A percentile compares a stretch with the other conserved stretches of the same genome.
Evolutionary conservation across 495 filamentous ascomycete species (phyloP).

Genomic region (Penicillium pulvis): DNA sequence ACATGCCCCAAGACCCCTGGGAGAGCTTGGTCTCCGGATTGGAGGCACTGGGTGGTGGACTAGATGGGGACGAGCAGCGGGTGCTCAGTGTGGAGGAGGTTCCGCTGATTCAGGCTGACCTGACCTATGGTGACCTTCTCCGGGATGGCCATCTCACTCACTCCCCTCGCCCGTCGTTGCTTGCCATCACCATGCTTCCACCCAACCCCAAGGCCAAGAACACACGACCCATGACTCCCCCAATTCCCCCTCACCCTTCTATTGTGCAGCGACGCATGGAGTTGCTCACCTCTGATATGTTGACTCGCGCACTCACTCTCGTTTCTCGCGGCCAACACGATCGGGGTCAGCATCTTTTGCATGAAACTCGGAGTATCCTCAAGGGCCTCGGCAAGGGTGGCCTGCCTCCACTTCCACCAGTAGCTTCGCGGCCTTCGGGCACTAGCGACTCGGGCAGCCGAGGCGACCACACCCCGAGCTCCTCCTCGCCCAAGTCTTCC

Average conservation of each 20-base stretch:
- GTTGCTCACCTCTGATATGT: constrained; percentile 96
- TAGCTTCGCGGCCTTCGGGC: constrained; percentile 31
- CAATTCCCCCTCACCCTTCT: constrained; percentile 92
- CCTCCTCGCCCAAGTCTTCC: constrained; percentile 44
- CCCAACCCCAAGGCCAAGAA: constrained; percentile 61
- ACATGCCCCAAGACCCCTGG: constrained; percentile 91
- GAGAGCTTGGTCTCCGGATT: constrained; percentile 94
- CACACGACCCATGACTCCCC: constrained; percentile 68
- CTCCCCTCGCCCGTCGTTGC: constrained; percentile 81
- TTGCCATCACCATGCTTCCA: constrained; percentile 99
- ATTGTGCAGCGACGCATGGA: constrained; percentile 99
- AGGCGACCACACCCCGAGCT: constrained; percentile 38
- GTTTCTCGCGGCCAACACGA: constrained; percentile 92
- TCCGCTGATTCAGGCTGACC: constrained; percentile 91
- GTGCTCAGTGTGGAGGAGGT: constrained; percentile 90
- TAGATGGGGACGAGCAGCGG: constrained; percentile 85
- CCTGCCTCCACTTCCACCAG: constrained; percentile 82
- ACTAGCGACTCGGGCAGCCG: constrained; percentile 42
- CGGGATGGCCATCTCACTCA: constrained; percentile 88
- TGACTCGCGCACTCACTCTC: constrained; percentile 87
- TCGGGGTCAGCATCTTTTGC: constrained; percentile 85
- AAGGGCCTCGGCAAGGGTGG: constrained; percentile 95
- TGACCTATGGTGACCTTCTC: constrained; percentile 91
- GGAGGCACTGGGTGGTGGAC: constrained; percentile 89
- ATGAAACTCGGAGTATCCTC: constrained; percentile 91